A percentile compares a stretch with the other conserved stretches of the same genome.
These are phyloP conservation scores for Phytophthora litchii DNA, from an alignment of 352 stramenopile genomes.

Conservation along the genomic window DNA sequence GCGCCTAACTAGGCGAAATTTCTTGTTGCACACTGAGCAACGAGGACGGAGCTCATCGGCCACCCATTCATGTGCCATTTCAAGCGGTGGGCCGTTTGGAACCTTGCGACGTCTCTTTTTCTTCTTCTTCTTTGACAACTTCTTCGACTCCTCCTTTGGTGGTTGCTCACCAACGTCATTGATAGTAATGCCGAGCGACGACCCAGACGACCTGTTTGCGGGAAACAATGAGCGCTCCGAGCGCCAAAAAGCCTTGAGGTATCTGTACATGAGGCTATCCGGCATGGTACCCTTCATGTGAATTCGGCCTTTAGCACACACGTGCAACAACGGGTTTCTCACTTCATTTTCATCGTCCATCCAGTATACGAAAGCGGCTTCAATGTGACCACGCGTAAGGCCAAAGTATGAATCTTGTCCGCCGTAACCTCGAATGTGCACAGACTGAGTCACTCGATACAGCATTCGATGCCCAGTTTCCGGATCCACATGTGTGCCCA, in stretches of 20 bases:
- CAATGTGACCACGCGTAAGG: conserved; percentile 66
- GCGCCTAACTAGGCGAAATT: conserved; percentile 61
- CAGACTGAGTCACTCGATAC: conserved; percentile 68
- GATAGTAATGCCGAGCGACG: conserved; percentile 27
- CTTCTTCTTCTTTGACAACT: conserved; percentile 33
- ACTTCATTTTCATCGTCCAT: conserved; percentile 52
- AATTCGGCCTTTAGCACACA: conserved; percentile 61
- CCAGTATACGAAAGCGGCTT: conserved; percentile 74
- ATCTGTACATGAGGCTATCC: conserved; percentile 57
- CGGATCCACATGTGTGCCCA: conserved; percentile 60
- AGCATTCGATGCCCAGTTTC: conserved; percentile 56
- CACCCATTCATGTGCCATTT: conserved; percentile 71
- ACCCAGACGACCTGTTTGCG: conserved; percentile 28
- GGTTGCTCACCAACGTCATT: conserved; percentile 4
- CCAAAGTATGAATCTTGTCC: conserved; percentile 71
- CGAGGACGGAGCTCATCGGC: conserved; percentile 54
- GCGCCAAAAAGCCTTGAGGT: conserved; percentile 67
- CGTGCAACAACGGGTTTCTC: conserved; percentile 49
- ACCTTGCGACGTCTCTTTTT: conserved; percentile 29
- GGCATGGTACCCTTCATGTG: conserved; percentile 71
- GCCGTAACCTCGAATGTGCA: conserved; percentile 64
- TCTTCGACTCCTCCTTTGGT: conserved; percentile 24
- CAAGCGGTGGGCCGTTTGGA: conserved; percentile 39
- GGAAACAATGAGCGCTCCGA: conserved; percentile 45
- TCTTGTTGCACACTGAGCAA: conserved; percentile 66